These are phyloP conservation scores for Phytophthora syringae DNA, from an alignment of 352 stramenopile species.

Conservation along the genomic window DNA sequence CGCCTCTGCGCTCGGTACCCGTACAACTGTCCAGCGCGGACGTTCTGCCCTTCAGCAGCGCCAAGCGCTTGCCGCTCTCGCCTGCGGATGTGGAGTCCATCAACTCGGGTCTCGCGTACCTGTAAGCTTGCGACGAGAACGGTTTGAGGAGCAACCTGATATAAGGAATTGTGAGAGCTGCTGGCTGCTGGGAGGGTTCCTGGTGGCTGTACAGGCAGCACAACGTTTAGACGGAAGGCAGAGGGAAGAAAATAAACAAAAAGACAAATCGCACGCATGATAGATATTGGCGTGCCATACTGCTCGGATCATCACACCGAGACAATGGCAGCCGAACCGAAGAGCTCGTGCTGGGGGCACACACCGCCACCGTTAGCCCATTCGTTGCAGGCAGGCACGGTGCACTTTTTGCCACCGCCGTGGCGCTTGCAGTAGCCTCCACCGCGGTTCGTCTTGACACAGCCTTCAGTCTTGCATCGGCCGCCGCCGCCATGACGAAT, in stretches of 20 bases:
- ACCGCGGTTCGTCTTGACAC: conserved; percentile 78
- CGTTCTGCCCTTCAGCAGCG: conserved; percentile 69
- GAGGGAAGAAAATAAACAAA: conserved; percentile 30
- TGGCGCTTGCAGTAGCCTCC: conserved; percentile 83
- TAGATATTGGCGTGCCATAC: conserved; percentile 27
- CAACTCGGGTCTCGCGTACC: conserved; percentile 80
- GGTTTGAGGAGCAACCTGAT: not conserved
- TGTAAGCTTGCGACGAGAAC: conserved; percentile 48
- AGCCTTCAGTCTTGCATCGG: conserved; percentile 69
- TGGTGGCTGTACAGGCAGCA: not conserved
- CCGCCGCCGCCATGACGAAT: conserved; percentile 83
- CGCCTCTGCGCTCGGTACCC: conserved; percentile 31
- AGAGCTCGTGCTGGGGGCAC: conserved; percentile 71
- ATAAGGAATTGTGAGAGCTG: conserved; percentile 9
- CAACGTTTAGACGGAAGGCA: conserved; percentile 11
- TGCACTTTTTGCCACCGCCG: conserved; percentile 83
- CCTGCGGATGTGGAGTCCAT: conserved; percentile 75
- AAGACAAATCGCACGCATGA: conserved; percentile 25
- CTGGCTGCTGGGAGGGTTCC: not conserved
- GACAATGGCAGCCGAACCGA: conserved; percentile 47
- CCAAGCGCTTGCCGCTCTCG: conserved; percentile 74
- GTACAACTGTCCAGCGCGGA: conserved; percentile 61
- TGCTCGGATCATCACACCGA: conserved; percentile 49
- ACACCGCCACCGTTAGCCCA: conserved; percentile 75
- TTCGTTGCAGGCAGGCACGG: conserved; percentile 58